These are phyloP conservation scores for Allantophomopsis lycopodina DNA, from an alignment of 2,329 filamentous ascomycete genomes.

Conservation along the genomic window DNA sequence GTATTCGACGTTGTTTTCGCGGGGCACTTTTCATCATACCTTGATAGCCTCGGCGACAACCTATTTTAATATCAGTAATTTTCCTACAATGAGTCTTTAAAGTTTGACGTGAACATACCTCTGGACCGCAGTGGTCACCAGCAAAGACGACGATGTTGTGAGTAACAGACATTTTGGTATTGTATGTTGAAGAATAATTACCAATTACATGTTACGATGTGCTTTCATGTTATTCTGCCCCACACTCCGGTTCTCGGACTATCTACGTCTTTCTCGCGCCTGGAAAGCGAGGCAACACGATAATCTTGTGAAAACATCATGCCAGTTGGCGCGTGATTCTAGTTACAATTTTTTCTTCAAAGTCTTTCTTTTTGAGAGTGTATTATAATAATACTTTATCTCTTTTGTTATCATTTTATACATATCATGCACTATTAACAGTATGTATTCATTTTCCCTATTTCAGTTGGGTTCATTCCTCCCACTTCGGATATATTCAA, in stretches of 20 bases:
- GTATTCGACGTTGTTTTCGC: background rate
- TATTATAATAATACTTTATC: no score
- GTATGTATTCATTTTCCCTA: no score
- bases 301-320: no score
- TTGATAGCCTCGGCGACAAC: constrained; percentile 78
- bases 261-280: background rate
- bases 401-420: no score
- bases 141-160: constrained; percentile 72
- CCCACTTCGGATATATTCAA: no score
- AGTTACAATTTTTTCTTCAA: no score
- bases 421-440: no score
- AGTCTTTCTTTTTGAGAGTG: no score
- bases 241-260: background rate
- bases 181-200: background rate
- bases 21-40: constrained; percentile 29
- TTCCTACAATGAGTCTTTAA: constrained; percentile 3
- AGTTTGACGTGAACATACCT: constrained; percentile 37
- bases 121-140: constrained; percentile 76
- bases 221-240: background rate
- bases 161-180: constrained; percentile 23
- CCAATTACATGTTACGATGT: background rate
- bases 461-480: no score
- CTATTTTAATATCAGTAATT: constrained; percentile 24
- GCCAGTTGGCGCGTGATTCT: no score
- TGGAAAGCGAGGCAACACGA: no score